Conservation (phyloP, 2,329 filamentous ascomycete species). For the Aspergillus glaucus region DNA sequence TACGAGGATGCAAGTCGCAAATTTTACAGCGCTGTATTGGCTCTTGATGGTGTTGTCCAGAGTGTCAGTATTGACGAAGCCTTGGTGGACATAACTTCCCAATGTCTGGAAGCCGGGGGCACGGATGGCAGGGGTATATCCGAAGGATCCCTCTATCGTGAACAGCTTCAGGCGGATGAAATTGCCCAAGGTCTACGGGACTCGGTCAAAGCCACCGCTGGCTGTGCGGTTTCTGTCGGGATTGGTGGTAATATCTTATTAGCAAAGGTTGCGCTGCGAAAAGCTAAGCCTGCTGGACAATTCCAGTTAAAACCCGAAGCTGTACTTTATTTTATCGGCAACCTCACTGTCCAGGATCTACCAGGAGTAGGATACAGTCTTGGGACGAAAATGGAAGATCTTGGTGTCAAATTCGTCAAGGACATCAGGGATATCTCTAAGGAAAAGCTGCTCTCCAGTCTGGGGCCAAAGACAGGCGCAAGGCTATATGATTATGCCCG, state of each 20-base stretch:
- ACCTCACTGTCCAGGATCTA: slow-evolving; percentile 70
- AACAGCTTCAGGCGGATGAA: slow-evolving; percentile 70
- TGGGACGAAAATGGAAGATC: slow-evolving; percentile 77
- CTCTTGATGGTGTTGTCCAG: slow-evolving; percentile 75
- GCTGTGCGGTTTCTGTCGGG: slow-evolving; percentile 83
- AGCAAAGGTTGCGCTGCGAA: slow-evolving; percentile 83
- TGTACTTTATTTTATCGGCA: slow-evolving; percentile 67
- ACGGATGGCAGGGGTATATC: slow-evolving; percentile 59
- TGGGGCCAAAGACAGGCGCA: slow-evolving; percentile 89
- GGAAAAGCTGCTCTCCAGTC: slow-evolving; percentile 63
- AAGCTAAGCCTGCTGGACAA: slow-evolving; percentile 91
- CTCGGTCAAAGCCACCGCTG: slow-evolving; percentile 66
- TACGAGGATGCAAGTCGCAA: slow-evolving; percentile 85
- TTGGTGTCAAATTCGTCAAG: slow-evolving; percentile 73
- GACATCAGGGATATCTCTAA: slow-evolving; percentile 73
- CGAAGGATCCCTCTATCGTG: slow-evolving; percentile 65
- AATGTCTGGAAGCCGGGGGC: slow-evolving; percentile 60
- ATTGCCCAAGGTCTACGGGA: slow-evolving; percentile 63
- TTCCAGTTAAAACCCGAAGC: slow-evolving; percentile 79
- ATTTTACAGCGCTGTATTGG: slow-evolving; percentile 81
- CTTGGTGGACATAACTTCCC: slow-evolving; percentile 70
- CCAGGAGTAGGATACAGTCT: slow-evolving; percentile 92
- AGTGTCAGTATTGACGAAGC: slow-evolving; percentile 97
- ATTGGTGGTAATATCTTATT: slow-evolving; percentile 87
- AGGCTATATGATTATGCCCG: slow-evolving; percentile 85